Conservation (phyloP, 495 filamentous ascomycete genomes). For the Durotheca rogersii region DNA sequence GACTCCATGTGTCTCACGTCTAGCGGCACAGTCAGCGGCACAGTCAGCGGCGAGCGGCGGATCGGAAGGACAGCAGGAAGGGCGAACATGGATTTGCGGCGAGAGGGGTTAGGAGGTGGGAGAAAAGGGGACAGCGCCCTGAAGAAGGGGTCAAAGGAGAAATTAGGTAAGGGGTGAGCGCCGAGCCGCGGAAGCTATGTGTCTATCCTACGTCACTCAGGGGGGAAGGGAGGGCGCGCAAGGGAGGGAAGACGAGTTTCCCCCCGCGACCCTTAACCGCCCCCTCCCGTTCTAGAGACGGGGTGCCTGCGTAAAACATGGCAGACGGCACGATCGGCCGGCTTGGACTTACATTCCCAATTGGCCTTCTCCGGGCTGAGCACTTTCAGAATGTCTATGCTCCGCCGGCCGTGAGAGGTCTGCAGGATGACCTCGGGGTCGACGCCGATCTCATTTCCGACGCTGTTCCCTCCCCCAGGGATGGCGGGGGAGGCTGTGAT, state of each 20-base stretch:
- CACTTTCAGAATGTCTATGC: constrained; percentile 74
- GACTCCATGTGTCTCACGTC: constrained; percentile 79
- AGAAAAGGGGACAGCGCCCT: too few relatives aligned
- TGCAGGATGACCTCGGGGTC: constrained; percentile 78
- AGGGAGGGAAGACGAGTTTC: too few relatives aligned
- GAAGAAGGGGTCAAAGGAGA: too few relatives aligned
- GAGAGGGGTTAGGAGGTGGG: too few relatives aligned
- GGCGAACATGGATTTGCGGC: constrained; percentile 3
- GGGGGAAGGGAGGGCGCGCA: too few relatives aligned
- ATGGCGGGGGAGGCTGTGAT: not conserved
- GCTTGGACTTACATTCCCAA: constrained; percentile 76
- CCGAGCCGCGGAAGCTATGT: too few relatives aligned
- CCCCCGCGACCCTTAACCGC: too few relatives aligned
- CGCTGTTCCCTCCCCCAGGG: constrained; percentile 47
- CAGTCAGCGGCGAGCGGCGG: constrained; percentile 1
- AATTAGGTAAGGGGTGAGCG: too few relatives aligned
- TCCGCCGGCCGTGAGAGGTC: constrained; percentile 84
- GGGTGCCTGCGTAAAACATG: too few relatives aligned
- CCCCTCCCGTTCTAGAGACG: too few relatives aligned
- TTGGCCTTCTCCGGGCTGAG: constrained; percentile 80
- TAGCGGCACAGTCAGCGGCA: constrained; percentile 41
- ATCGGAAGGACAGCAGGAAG: not conserved
- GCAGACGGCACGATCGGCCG: not conserved
- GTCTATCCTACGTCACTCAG: too few relatives aligned
- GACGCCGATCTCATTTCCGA: constrained; percentile 79